Conservation (phyloP, 768 basidiomycete species). For the Myochromella boudieri region DNA sequence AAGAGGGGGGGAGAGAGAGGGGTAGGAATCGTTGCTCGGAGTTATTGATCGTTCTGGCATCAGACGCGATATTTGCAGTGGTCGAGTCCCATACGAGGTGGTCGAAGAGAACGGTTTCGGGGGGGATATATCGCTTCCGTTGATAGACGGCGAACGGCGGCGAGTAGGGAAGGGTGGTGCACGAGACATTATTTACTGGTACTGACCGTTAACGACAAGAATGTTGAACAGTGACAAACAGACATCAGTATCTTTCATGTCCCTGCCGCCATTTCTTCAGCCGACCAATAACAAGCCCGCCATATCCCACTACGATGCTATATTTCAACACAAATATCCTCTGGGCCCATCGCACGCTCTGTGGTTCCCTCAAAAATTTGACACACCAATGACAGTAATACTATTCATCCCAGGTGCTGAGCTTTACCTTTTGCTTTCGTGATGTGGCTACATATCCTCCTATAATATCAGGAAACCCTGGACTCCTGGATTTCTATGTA, state of each 20-base stretch:
- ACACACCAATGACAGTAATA: conserved; percentile 32
- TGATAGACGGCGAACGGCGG: conserved; percentile 48
- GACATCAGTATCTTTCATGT: conserved; percentile 11
- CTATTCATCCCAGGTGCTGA: conserved; percentile 51
- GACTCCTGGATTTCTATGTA: conserved; percentile 65
- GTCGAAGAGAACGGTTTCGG: conserved; percentile 36
- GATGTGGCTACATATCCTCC: neutral
- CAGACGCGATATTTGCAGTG: conserved; percentile 61
- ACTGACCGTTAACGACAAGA: conserved; percentile 4
- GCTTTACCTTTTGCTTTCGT: neutral
- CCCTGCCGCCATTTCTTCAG: conserved; percentile 34
- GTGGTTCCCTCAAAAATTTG: conserved; percentile 47
- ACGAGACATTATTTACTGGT: conserved; percentile 55
- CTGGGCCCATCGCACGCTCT: conserved; percentile 45
- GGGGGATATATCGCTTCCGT: conserved; percentile 33
- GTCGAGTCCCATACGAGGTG: conserved; percentile 40
- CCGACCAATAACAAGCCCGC: conserved; percentile 10
- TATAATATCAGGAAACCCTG: conserved; percentile 47
- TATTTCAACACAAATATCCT: conserved; percentile 37
- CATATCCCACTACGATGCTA: conserved; percentile 23
- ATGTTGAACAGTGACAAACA: neutral
- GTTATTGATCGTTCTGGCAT: conserved; percentile 50
- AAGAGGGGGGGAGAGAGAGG: conserved; percentile 27
- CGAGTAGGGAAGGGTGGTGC: conserved; percentile 56
- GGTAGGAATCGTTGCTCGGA: conserved; percentile 45